phyloP scores from a whole-genome alignment of 2,329 filamentous ascomycete species.

The Nectriaceae sp. region DNA sequence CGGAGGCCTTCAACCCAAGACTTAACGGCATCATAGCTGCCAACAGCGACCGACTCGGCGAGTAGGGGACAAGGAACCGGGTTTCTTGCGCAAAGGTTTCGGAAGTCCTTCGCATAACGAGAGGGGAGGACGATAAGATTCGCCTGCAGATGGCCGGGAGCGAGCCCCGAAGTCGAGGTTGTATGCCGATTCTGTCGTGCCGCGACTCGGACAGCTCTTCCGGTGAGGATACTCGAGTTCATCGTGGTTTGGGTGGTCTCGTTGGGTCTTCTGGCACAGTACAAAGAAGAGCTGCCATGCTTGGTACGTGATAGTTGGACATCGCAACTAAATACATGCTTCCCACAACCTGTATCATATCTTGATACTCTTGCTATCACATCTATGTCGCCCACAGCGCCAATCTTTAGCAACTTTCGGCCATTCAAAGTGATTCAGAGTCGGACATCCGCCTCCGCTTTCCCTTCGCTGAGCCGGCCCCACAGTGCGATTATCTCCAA shows the following conservation, averaged over 20 bases:
- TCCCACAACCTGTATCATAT: neutral
- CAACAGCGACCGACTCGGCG: constrained; percentile 49
- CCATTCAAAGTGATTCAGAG: too few species aligned
- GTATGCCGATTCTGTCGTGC: constrained; percentile 43
- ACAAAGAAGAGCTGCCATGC: too few species aligned
- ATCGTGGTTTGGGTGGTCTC: neutral
- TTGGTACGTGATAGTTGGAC: too few species aligned
- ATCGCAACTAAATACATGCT: too few species aligned
- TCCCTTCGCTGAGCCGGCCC: too few species aligned
- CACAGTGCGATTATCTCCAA: neutral
- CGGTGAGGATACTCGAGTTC: constrained; percentile 19
- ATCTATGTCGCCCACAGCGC: neutral
- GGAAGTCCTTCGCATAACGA: constrained; percentile 58
- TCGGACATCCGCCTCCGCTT: constrained; percentile 22
- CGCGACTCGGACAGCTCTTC: constrained; percentile 43
- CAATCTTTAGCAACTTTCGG: too few species aligned
- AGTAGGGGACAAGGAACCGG: constrained; percentile 64
- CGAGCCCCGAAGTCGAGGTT: constrained; percentile 54
- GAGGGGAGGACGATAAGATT: constrained; percentile 63
- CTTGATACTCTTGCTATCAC: neutral
- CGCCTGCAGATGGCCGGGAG: constrained; percentile 59
- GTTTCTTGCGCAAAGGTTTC: constrained; percentile 59
- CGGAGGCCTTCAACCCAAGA: constrained; percentile 28
- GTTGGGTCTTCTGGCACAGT: neutral
- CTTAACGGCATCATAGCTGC: constrained; percentile 42